phyloP scores from a whole-genome alignment of 495 filamentous ascomycete genomes.

The Xylaria grammica region DNA sequence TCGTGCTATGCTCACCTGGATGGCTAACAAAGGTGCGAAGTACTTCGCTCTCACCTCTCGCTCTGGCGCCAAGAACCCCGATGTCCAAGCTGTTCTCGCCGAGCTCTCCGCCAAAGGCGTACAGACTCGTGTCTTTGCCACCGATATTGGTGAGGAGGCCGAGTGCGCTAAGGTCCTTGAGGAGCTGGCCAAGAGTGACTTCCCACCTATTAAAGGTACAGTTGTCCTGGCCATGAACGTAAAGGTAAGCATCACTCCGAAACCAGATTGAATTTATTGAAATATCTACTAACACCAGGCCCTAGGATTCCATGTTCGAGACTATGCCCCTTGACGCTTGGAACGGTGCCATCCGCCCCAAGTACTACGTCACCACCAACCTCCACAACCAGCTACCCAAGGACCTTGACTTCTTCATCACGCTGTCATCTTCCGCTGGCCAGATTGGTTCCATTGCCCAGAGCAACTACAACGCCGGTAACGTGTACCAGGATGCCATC shows the following conservation, averaged over 20 bases:
- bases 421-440: constrained; percentile 60
- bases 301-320: constrained; percentile 52
- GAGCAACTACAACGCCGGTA: constrained; percentile 58
- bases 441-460: constrained; percentile 55
- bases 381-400: constrained; percentile 52
- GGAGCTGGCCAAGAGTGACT: constrained; percentile 28
- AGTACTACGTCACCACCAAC: constrained; percentile 53
- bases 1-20: constrained; percentile 53
- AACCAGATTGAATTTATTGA: constrained; percentile 28
- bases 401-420: constrained; percentile 66
- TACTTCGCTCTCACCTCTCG: constrained; percentile 59
- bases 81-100: constrained; percentile 29
- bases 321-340: constrained; percentile 52
- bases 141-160: constrained; percentile 41
- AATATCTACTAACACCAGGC: constrained; percentile 10
- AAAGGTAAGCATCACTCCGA: constrained; percentile 41
- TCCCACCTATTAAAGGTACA: constrained; percentile 59
- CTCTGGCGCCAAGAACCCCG: constrained; percentile 42
- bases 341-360: constrained; percentile 46
- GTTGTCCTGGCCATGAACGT: constrained; percentile 52
- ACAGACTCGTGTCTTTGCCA: constrained; percentile 31
- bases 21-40: constrained; percentile 56
- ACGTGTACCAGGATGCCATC: constrained; percentile 58
- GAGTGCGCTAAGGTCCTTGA: constrained; percentile 24
- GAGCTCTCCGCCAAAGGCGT: constrained; percentile 28